Conservation (phyloP, 805 yeast species). For the Lachancea fermentati region DNA sequence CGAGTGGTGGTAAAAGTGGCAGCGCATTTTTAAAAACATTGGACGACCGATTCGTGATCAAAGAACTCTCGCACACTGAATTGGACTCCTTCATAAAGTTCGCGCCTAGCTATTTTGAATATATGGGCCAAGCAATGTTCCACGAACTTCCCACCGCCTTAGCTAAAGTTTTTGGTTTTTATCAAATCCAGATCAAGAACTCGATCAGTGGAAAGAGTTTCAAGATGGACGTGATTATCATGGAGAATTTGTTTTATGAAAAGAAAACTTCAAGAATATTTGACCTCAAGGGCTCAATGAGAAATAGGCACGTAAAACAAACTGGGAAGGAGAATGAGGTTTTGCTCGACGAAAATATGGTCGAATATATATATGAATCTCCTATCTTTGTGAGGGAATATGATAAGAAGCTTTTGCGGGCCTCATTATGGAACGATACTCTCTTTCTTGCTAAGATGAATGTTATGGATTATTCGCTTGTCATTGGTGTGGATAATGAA, state of each 20-base stretch:
- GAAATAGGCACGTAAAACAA: conserved; percentile 93
- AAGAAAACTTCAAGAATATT: conserved; percentile 78
- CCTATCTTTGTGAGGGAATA: conserved; percentile 93
- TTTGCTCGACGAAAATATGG: conserved; percentile 93
- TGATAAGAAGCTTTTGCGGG: conserved; percentile 76
- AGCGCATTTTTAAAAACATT: conserved; percentile 88
- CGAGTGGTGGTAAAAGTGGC: conserved; percentile 95
- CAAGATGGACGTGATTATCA: conserved; percentile 85
- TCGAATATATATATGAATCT: conserved; percentile 92
- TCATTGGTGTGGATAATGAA: conserved; percentile 78
- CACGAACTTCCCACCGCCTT: conserved; percentile 92
- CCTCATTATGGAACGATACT: conserved; percentile 93
- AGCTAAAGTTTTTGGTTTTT: conserved; percentile 93
- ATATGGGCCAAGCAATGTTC: conserved; percentile 90
- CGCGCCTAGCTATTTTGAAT: conserved; percentile 95
- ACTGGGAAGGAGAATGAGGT: conserved; percentile 96
- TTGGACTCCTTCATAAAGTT: conserved; percentile 89
- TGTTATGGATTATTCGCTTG: conserved; percentile 96
- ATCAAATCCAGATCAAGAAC: conserved; percentile 84
- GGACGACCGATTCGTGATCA: conserved; percentile 84
- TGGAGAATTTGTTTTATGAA: conserved; percentile 92
- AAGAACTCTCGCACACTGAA: conserved; percentile 83
- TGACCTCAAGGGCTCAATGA: conserved; percentile 96
- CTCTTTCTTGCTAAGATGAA: conserved; percentile 92
- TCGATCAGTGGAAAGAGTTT: conserved; percentile 68